Conservation (phyloP, 129 eudicot genomes). For the Lonicera japonica region DNA sequence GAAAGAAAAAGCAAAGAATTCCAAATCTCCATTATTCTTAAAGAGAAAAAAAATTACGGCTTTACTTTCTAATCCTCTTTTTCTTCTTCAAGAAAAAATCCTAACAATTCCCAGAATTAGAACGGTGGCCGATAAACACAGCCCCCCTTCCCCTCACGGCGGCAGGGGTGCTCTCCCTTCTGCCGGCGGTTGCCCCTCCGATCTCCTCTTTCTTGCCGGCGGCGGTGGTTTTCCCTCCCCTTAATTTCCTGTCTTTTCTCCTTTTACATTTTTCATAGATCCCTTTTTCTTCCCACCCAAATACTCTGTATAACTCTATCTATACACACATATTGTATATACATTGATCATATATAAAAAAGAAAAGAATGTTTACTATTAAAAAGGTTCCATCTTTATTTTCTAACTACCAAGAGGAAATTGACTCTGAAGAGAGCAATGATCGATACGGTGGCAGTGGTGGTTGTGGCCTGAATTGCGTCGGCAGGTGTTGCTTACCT, state of each 20-base stretch:
- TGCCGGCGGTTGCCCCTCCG: slow-evolving; percentile 87
- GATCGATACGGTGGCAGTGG: slow-evolving; percentile 34
- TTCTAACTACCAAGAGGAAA: slow-evolving; percentile 55
- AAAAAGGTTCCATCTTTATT: slow-evolving; percentile 63
- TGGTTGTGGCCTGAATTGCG: slow-evolving; percentile 66
- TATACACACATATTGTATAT: background rate
- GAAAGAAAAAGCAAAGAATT: too few relatives aligned
- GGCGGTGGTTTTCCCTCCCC: slow-evolving; percentile 36
- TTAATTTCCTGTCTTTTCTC: slow-evolving; percentile 4
- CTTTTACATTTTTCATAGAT: slow-evolving; percentile 14
- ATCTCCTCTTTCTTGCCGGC: slow-evolving; percentile 91
- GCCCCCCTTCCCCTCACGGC: slow-evolving; percentile 81
- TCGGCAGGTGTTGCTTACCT: slow-evolving; percentile 63
- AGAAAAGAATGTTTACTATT: slow-evolving; percentile 41
- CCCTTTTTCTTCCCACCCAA: too few relatives aligned
- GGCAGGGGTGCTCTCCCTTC: slow-evolving; percentile 90
- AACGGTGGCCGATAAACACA: slow-evolving; percentile 17
- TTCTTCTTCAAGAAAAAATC: background rate
- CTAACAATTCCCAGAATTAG: background rate
- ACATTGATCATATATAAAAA: background rate
- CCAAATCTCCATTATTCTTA: too few relatives aligned
- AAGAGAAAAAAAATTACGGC: slow-evolving; percentile 19
- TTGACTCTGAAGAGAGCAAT: slow-evolving; percentile 2
- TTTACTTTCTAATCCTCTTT: slow-evolving; percentile 6
- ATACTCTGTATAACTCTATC: background rate